Percentiles rank a stretch among this genome's conserved stretches.
Conservation (phyloP, 1,139 yeast genomes). For the Lodderomyces orthopsilosis region DNA sequence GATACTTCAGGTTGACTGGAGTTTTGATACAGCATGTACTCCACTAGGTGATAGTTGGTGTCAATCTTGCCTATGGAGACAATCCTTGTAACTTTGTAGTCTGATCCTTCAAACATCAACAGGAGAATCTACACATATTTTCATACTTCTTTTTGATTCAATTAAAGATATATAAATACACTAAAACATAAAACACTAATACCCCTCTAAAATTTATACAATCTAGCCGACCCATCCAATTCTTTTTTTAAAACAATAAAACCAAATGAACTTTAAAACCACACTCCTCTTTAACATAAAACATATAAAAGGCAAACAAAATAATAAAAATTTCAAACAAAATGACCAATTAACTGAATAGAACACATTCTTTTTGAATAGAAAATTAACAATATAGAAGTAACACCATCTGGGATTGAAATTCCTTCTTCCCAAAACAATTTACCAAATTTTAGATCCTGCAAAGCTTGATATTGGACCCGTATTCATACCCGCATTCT, state of each 20-base stretch:
- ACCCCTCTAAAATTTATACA: not conserved
- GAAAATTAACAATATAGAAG: not conserved
- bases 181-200: not conserved
- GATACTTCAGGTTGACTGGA: too few relatives aligned
- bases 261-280: not conserved
- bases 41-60: too few relatives aligned
- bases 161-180: not conserved
- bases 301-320: not conserved
- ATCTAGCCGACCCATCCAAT: not conserved
- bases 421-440: too few relatives aligned
- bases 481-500: not conserved
- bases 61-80: too few relatives aligned
- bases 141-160: not conserved
- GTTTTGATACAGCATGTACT: too few relatives aligned
- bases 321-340: not conserved
- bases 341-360: not conserved
- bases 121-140: not conserved
- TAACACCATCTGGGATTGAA: not conserved
- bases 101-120: too few relatives aligned
- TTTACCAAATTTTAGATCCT: conserved; percentile 2
- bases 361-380: not conserved
- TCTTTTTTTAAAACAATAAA: too few relatives aligned
- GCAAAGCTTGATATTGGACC: conserved; percentile 1
- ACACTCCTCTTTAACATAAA: too few relatives aligned
- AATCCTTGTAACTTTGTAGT: too few relatives aligned